Evolutionary conservation across 2,329 filamentous ascomycete genomes (phyloP).

Genomic region (Ilyonectria sp.): DNA sequence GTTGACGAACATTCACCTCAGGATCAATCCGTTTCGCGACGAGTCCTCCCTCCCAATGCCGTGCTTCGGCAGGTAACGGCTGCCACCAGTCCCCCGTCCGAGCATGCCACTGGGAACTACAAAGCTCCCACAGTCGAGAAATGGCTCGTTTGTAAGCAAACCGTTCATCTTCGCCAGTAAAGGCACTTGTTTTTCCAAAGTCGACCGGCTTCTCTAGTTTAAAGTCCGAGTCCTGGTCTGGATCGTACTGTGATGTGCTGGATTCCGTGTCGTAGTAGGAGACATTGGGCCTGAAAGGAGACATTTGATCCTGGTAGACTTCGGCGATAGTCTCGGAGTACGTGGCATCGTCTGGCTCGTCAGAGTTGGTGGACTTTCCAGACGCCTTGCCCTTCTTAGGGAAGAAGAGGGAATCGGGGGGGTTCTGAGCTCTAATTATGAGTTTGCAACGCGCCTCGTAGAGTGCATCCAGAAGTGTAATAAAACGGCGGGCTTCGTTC

Average conservation of each 20-base stretch:
- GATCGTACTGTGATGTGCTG: conserved; percentile 65
- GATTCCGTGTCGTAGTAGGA: conserved; percentile 72
- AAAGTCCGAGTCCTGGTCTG: conserved; percentile 72
- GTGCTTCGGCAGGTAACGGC: conserved; percentile 73
- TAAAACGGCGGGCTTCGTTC: conserved; percentile 86
- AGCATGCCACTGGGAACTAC: conserved; percentile 79
- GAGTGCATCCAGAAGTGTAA: conserved; percentile 84
- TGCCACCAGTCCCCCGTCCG: conserved; percentile 79
- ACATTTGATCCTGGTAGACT: conserved; percentile 83
- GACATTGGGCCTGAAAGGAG: conserved; percentile 85
- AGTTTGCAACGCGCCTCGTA: conserved; percentile 88
- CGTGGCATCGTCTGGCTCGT: conserved; percentile 55
- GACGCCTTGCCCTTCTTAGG: conserved; percentile 65
- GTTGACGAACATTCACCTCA: conserved; percentile 10
- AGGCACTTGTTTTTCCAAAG: conserved; percentile 77
- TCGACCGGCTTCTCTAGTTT: conserved; percentile 64
- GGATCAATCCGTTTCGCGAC: conserved; percentile 43
- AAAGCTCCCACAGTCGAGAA: conserved; percentile 88
- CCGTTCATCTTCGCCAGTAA: conserved; percentile 85
- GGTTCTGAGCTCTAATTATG: conserved; percentile 75
- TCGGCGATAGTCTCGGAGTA: conserved; percentile 68
- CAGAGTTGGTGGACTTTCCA: conserved; percentile 21
- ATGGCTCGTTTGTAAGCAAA: conserved; percentile 86
- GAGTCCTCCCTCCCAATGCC: conserved; percentile 75
- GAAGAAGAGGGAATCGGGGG: conserved; percentile 84